Conservation (phyloP, 768 basidiomycete genomes). For the Naematelia aurantialba region DNA sequence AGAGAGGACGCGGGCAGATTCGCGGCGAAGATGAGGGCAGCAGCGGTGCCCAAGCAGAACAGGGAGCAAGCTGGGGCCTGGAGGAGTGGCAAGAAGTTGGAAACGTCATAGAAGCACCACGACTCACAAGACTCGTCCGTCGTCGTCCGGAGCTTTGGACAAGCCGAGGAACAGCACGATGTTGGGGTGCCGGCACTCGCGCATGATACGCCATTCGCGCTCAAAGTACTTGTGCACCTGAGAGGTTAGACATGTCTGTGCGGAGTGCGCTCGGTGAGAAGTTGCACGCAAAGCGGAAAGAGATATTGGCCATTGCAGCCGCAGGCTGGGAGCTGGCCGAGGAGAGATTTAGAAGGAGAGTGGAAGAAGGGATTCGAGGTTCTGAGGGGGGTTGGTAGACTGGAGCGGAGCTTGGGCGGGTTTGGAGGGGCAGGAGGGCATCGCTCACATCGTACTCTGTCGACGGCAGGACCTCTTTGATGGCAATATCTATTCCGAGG, state of each 20-base stretch:
- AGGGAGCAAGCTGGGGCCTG: too few species aligned
- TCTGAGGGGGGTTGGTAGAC: neutral
- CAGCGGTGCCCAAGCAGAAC: too few species aligned
- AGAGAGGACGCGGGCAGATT: too few species aligned
- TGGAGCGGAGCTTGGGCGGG: neutral
- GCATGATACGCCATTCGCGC: conserved; percentile 96
- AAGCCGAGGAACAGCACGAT: conserved; percentile 85
- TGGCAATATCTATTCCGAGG: conserved; percentile 91
- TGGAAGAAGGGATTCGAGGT: neutral
- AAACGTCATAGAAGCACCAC: too few species aligned
- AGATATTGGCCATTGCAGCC: neutral
- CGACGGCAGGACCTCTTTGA: conserved; percentile 92
- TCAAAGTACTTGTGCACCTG: conserved; percentile 82
- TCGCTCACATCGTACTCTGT: conserved; percentile 73
- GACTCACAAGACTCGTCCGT: conserved; percentile 44
- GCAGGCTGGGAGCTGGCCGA: neutral
- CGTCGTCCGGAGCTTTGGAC: conserved; percentile 36
- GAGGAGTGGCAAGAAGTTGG: too few species aligned
- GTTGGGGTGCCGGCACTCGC: conserved; percentile 84
- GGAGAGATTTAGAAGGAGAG: neutral
- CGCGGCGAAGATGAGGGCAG: too few species aligned
- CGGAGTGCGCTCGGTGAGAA: too few species aligned
- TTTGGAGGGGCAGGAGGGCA: neutral
- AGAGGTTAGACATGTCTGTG: neutral
- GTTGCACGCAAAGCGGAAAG: neutral